Evolutionary conservation across 2,329 filamentous ascomycete species (phyloP).

Genomic region (Diplodia sapinea): DNA sequence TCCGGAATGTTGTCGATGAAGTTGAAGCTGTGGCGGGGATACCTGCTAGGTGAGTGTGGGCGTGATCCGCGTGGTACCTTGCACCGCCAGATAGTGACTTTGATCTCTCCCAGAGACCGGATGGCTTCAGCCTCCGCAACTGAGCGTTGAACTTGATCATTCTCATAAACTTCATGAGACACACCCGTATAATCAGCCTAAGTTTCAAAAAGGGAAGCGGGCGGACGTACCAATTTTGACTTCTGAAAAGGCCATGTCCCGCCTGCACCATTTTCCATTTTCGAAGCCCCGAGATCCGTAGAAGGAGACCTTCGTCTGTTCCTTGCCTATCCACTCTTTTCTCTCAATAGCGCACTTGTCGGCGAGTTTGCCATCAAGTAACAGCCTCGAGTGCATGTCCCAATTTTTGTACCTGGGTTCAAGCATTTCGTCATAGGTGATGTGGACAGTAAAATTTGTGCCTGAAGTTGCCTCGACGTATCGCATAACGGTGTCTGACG

Average conservation of each 20-base stretch:
- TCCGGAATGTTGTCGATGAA: constrained; percentile 33
- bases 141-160: background rate
- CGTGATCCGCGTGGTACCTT: background rate
- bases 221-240: background rate
- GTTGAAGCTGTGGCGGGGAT: too few relatives aligned
- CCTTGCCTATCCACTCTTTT: background rate
- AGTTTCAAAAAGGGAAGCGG: background rate
- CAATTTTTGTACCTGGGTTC: background rate
- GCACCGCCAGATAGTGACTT: background rate
- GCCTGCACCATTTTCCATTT: background rate
- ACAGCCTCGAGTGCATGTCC: background rate
- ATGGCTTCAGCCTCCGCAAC: background rate
- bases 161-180: background rate
- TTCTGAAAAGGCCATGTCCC: background rate
- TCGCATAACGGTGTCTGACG: background rate
- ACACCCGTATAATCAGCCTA: background rate
- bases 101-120: background rate
- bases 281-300: background rate
- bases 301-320: too few relatives aligned
- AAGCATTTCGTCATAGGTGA: background rate
- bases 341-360: too few relatives aligned
- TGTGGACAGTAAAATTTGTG: background rate
- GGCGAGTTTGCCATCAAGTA: background rate
- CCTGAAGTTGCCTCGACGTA: background rate
- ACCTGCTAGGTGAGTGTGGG: too few relatives aligned